Evolutionary conservation across 495 filamentous ascomycete species (phyloP).

Genomic region (Margaritispora aquatica): DNA sequence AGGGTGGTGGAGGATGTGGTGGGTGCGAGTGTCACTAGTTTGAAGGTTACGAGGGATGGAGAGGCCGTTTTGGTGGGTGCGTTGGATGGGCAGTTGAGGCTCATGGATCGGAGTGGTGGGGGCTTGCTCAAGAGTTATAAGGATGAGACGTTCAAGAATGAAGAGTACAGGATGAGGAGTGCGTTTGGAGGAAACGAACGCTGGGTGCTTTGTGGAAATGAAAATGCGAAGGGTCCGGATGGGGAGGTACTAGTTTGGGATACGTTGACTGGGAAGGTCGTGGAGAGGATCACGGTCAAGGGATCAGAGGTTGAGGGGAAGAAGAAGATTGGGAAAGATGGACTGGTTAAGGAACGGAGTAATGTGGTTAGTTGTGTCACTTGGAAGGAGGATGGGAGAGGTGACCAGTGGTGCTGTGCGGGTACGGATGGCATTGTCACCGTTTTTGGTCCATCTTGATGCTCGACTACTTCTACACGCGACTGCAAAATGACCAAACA

Average conservation of each 20-base stretch:
- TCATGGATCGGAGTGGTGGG: slow-evolving; percentile 77
- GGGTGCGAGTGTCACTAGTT: slow-evolving; percentile 59
- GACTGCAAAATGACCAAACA: too few species aligned
- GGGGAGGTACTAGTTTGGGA: slow-evolving; percentile 84
- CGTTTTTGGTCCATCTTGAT: slow-evolving; percentile 37
- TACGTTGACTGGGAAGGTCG: slow-evolving; percentile 66
- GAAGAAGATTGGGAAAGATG: slow-evolving; percentile 42
- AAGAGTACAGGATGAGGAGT: slow-evolving; percentile 64
- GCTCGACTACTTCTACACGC: too few species aligned
- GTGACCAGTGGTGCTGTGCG: slow-evolving; percentile 49
- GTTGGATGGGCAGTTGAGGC: slow-evolving; percentile 67
- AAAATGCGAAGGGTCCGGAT: slow-evolving; percentile 33
- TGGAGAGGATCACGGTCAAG: slow-evolving; percentile 53
- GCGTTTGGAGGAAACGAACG: slow-evolving; percentile 67
- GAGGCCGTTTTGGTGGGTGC: slow-evolving; percentile 68
- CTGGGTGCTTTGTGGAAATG: slow-evolving; percentile 67
- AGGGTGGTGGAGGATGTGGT: slow-evolving; percentile 66
- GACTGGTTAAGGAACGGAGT: slow-evolving; percentile 42
- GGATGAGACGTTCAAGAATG: slow-evolving; percentile 49
- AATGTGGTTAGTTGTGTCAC: slow-evolving; percentile 57
- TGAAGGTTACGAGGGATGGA: slow-evolving; percentile 62
- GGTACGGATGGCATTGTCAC: slow-evolving; percentile 49
- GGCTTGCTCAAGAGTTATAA: slow-evolving; percentile 67
- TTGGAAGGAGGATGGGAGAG: slow-evolving; percentile 64
- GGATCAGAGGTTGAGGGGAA: slow-evolving; percentile 35